Evolutionary conservation across 78 protist genomes (phyloP).

Genomic region (Dictyostelium intermedium): DNA sequence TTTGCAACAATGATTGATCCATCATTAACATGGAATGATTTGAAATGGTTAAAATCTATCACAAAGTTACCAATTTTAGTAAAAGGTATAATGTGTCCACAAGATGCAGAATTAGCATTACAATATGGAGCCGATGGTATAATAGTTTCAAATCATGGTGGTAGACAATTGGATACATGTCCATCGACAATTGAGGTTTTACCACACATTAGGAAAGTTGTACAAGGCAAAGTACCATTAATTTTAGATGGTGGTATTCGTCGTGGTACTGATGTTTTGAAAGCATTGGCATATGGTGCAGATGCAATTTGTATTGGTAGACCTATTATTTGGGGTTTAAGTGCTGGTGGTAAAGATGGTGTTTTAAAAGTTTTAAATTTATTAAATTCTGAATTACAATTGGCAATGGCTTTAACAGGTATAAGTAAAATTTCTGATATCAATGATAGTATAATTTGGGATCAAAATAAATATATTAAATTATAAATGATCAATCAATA

Average conservation of each 20-base stretch:
- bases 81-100: conserved; percentile 85
- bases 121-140: conserved; percentile 84
- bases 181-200: conserved; percentile 78
- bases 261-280: conserved; percentile 88
- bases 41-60: conserved; percentile 81
- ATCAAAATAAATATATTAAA: conserved; percentile 13
- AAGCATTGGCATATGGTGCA: conserved; percentile 87
- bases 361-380: conserved; percentile 17
- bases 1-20: conserved; percentile 78
- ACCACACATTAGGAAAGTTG: conserved; percentile 58
- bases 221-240: conserved; percentile 65
- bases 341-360: conserved; percentile 71
- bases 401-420: conserved; percentile 78
- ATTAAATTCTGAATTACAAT: conserved; percentile 25
- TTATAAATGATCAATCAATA: background rate
- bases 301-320: conserved; percentile 83
- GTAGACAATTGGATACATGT: conserved; percentile 84
- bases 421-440: conserved; percentile 8
- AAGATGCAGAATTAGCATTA: conserved; percentile 84
- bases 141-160: conserved; percentile 90
- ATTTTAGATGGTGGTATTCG: conserved; percentile 91
- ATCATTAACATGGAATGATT: conserved; percentile 83
- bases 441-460: conserved; percentile 23
- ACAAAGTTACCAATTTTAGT: conserved; percentile 81
- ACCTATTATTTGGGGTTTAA: conserved; percentile 85